Evolutionary conservation across 140 eudicot species (phyloP), one percentile per base, ranked within the genome.

Genomic region (Anethum foeniculum): DNA sequence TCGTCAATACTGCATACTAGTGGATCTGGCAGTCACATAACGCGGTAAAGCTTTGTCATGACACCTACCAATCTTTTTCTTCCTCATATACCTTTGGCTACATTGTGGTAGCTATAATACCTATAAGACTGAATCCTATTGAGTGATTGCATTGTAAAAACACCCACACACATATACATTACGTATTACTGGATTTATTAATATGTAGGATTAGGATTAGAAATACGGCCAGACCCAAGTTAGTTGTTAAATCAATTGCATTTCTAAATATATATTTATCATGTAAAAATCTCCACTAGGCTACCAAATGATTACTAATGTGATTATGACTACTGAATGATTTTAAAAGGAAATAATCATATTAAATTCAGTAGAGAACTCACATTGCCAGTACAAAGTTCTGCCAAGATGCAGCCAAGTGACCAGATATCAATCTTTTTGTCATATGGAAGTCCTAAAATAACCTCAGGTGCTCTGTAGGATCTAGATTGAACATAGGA

Each of bases 321-420:
- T 62, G 21, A 43, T 7, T 34, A 36, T 19, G 47, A 43, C 79
- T 48, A 30, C 6, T 6, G 10, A 14, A 25, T 23, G 16, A 0
- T 47, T 14, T 47, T 16, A 34, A 38, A 51, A 23, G 11, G 44
- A 23, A 77, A 77, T 34, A 0, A 18, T 30, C 49, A 52, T 25
- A 32, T 25, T 28, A 23, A 15, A 39, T 38, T 32, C 38, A 69
- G 1, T 11, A 41, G 58, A 38, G 46, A 73, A 88, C 99, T 91
- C 80, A 96, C 99, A 87, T 93, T 96, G 83, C 99, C 99, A 0
- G 99, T 93, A 84, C 99, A 96, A 49, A 96, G 98, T 89, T 96
- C 99, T 41, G 99, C 98, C 90, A 96, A 86, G 83, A 96, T 96
- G 94, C 99, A 96, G 44, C 99, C 99, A 79, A 96, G 99, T 49